Conservation (phyloP, 2,329 filamentous ascomycete species). For the Colletotrichum cordylinicola region DNA sequence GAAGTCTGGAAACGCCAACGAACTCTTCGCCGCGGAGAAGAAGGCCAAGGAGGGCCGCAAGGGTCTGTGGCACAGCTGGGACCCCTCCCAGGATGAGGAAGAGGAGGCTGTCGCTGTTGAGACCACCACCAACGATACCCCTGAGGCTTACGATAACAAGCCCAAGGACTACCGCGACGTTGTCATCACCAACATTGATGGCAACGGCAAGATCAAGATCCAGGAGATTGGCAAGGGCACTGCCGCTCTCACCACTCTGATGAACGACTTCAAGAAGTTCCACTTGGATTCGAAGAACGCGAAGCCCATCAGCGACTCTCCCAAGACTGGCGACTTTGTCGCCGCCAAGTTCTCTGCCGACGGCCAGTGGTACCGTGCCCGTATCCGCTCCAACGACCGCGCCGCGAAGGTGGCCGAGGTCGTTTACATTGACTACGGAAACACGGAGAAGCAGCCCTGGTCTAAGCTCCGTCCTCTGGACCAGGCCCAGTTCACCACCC, state of each 20-base stretch:
- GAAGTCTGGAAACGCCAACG: slow-evolving; percentile 87
- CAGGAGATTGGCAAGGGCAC: slow-evolving; percentile 91
- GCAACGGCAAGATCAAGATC: slow-evolving; percentile 83
- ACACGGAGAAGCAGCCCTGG: slow-evolving; percentile 90
- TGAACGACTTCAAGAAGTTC: slow-evolving; percentile 90
- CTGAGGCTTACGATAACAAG: slow-evolving; percentile 65
- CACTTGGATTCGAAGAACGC: slow-evolving; percentile 85
- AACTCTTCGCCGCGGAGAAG: slow-evolving; percentile 87
- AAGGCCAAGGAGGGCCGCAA: slow-evolving; percentile 88
- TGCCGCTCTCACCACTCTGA: slow-evolving; percentile 82
- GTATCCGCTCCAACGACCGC: slow-evolving; percentile 90
- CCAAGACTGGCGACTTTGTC: slow-evolving; percentile 91
- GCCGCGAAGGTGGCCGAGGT: slow-evolving; percentile 88
- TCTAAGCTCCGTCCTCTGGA: slow-evolving; percentile 80
- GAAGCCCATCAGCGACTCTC: slow-evolving; percentile 73
- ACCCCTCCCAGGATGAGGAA: slow-evolving; percentile 82
- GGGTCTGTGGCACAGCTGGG: slow-evolving; percentile 93
- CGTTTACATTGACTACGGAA: slow-evolving; percentile 95
- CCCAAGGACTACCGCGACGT: slow-evolving; percentile 89
- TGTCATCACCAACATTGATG: slow-evolving; percentile 87
- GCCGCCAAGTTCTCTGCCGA: slow-evolving; percentile 91
- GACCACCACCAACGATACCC: slow-evolving; percentile 50
- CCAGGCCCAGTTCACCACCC: slow-evolving; percentile 77
- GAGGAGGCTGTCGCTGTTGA: slow-evolving; percentile 59
- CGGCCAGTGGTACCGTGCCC: slow-evolving; percentile 92